Evolutionary conservation across 371 early-diverging fungal genomes (phyloP).

Genomic region (Mucor mucedo): DNA sequence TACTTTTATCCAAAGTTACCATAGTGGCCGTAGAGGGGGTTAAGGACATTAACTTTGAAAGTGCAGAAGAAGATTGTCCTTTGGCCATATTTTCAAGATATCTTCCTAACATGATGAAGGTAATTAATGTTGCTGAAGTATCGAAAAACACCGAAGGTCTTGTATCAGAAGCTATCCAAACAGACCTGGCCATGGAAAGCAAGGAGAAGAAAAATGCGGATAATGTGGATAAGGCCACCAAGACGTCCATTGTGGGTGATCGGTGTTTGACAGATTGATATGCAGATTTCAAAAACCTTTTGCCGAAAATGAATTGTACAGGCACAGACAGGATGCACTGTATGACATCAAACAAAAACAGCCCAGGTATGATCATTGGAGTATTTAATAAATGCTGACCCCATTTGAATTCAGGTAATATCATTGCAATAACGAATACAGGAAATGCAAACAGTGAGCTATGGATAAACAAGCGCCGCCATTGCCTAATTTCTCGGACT

Average conservation of each 20-base stretch:
- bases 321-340: conserved; percentile 77
- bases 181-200: conserved; percentile 53
- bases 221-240: conserved; percentile 87
- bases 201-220: conserved; percentile 83
- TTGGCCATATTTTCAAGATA: conserved; percentile 95
- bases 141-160: conserved; percentile 87
- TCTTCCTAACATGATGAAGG: conserved; percentile 89
- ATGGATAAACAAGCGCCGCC: conserved; percentile 69
- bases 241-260: conserved; percentile 94
- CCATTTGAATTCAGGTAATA: conserved; percentile 71
- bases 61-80: conserved; percentile 87
- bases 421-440: conserved; percentile 83
- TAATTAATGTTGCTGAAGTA: conserved; percentile 87
- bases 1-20: conserved; percentile 24
- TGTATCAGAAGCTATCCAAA: conserved; percentile 1
- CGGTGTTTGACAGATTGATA: conserved; percentile 81
- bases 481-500: conserved; percentile 85
- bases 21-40: conserved; percentile 70
- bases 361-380: conserved; percentile 59
- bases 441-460: conserved; percentile 80
- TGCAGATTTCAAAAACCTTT: conserved; percentile 79
- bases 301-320: conserved; percentile 89
- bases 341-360: conserved; percentile 66
- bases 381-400: conserved; percentile 35
- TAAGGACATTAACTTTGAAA: conserved; percentile 86